Evolutionary conservation across 192 early-diverging fungal species (phyloP), one percentile per base, ranked within the genome.

Genomic region (Entrophospora sp.): DNA sequence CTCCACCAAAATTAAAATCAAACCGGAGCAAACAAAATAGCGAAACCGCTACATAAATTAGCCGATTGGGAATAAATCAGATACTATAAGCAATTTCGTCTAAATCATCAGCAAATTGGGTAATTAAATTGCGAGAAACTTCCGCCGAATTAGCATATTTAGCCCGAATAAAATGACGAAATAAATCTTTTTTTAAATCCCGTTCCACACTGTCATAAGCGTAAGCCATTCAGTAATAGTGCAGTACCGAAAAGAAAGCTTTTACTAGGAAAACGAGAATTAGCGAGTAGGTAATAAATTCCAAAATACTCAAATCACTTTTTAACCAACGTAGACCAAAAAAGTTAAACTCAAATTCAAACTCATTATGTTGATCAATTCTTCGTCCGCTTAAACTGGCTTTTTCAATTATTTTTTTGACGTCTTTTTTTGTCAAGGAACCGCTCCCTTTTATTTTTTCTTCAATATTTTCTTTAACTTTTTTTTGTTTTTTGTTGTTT

Each of bases 391-490:
- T n/a, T 20, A 51, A 10, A n/a, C 48, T 51, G 9, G 48, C 14
- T 10, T 51, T n/a, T 51, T 51, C 48, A 51, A 51, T 51, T 51
- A 51, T 51, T 22, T 51, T 51, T 51, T 51, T 51, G 48, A n/a
- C 48, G 6, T 51, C 48, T 51, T 51, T 51, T 51, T 51, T 51
- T 51, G 9, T 25, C 20, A 51, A 51, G 18, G 48, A 51, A 51
- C 48, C 48, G 18, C 24, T 22, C 24, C 48, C 48, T 51, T 51
- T 51, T 51, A 51, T 51, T 51, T 5, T n/a, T 51, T 51, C 18
- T 51, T 51, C 48, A 51, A 51, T 51, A 20, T 51, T 51, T 51
- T 51, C 48, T 51, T 51, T 51, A n/a, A 51, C 48, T 51, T 51
- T n/a, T 51, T 51, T 51, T 51, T 51, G 48, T 51, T 25, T 51